Conservation (phyloP, 495 filamentous ascomycete species). For the Neohortaea acidophila region DNA sequence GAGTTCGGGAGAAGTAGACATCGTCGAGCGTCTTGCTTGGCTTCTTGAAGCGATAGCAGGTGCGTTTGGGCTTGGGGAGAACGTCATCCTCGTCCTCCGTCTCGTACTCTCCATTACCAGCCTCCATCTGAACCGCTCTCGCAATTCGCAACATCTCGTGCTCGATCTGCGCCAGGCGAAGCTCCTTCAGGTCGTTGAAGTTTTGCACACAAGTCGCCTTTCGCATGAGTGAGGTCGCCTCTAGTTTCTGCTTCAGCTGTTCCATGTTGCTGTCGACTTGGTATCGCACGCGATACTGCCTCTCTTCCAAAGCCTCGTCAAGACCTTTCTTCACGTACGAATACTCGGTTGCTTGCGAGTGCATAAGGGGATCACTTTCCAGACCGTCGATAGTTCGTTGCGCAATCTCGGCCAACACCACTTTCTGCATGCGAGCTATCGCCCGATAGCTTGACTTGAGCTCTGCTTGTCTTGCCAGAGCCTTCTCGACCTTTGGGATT, state of each 20-base stretch:
- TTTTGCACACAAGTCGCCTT: not conserved
- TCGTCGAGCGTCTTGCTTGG: constrained; percentile 3
- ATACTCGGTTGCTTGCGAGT: constrained; percentile 21
- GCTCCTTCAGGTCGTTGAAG: constrained; percentile 4
- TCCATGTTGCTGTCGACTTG: constrained; percentile 6
- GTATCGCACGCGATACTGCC: constrained; percentile 9
- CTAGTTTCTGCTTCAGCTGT: constrained; percentile 1
- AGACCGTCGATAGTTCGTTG: constrained; percentile 20
- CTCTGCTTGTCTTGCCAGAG: constrained; percentile 26
- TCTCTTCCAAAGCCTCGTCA: constrained; percentile 10
- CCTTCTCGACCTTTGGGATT: constrained; percentile 22
- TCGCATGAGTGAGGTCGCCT: constrained; percentile 2
- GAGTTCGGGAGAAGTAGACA: constrained; percentile 10
- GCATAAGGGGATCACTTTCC: constrained; percentile 17
- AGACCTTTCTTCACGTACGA: constrained; percentile 17
- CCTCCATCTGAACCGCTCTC: constrained; percentile 3
- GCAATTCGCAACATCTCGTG: constrained; percentile 8
- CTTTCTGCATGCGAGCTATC: constrained; percentile 24
- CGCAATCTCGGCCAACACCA: constrained; percentile 24
- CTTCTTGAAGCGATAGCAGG: constrained; percentile 8
- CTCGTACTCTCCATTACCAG: not conserved
- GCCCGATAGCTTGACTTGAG: constrained; percentile 25
- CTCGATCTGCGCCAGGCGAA: not conserved
- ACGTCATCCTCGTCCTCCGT: constrained; percentile 16
- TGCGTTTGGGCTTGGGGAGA: constrained; percentile 9